These are phyloP conservation scores for Magnaporthales sp. DNA, from an alignment of 2,329 filamentous ascomycete genomes.

Conservation along the genomic window DNA sequence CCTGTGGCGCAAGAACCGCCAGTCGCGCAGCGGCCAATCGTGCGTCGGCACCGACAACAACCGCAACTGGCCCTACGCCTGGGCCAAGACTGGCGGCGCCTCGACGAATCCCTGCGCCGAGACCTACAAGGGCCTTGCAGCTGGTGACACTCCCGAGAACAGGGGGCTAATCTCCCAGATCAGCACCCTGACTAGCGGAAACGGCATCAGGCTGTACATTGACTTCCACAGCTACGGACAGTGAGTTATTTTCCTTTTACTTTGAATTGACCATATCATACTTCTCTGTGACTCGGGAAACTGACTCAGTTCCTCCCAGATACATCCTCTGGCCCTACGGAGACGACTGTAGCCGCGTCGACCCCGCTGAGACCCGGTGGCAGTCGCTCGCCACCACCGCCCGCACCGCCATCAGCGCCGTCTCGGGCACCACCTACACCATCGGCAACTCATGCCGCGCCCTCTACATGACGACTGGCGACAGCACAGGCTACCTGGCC, in stretches of 20 bases:
- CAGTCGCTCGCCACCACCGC: background rate
- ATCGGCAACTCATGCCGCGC: slow-evolving; percentile 49
- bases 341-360: slow-evolving; percentile 25
- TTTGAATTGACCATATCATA: background rate
- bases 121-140: slow-evolving; percentile 27
- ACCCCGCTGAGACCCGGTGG: slow-evolving; percentile 1
- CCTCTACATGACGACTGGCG: slow-evolving; percentile 47
- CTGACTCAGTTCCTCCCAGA: background rate
- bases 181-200: slow-evolving; percentile 20
- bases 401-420: slow-evolving; percentile 32
- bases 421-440: slow-evolving; percentile 28
- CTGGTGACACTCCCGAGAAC: slow-evolving; percentile 41
- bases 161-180: slow-evolving; percentile 32
- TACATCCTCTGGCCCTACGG: slow-evolving; percentile 32
- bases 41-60: slow-evolving; percentile 49
- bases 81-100: slow-evolving; percentile 34
- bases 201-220: slow-evolving; percentile 51
- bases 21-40: slow-evolving; percentile 26
- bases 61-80: slow-evolving; percentile 36
- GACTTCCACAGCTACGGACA: slow-evolving; percentile 59
- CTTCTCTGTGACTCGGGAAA: background rate
- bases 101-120: slow-evolving; percentile 34
- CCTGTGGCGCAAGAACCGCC: slow-evolving; percentile 55
- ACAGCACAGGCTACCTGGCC: slow-evolving; percentile 34
- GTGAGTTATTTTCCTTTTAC: background rate